These are phyloP conservation scores for Fomitopsis pulvina DNA, from an alignment of 768 basidiomycete species.

Conservation along the genomic window DNA sequence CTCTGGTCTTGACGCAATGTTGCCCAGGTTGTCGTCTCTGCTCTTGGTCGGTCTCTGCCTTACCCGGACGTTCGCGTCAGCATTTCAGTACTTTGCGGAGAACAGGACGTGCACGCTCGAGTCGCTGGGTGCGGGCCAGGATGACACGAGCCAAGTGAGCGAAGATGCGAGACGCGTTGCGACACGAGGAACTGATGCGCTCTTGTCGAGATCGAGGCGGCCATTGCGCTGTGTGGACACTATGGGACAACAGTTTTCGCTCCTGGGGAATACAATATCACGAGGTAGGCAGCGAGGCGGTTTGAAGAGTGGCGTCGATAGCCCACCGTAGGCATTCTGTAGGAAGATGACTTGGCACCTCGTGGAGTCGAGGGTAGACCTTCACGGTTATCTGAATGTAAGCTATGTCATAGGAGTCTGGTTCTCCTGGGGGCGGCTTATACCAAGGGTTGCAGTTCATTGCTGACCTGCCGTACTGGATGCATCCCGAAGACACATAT, in stretches of 20 bases:
- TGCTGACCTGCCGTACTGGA: slow-evolving; percentile 50
- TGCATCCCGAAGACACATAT: slow-evolving; percentile 47
- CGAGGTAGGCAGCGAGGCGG: slow-evolving; percentile 27
- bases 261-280: slow-evolving; percentile 43
- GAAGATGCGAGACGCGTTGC: not conserved
- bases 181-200: not conserved
- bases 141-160: slow-evolving; percentile 20
- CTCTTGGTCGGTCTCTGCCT: not conserved
- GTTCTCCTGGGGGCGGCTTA: not conserved
- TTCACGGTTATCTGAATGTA: slow-evolving; percentile 37
- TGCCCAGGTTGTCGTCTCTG: not conserved
- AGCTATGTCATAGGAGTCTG: slow-evolving; percentile 6
- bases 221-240: slow-evolving; percentile 43
- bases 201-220: slow-evolving; percentile 35
- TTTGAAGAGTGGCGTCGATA: not conserved
- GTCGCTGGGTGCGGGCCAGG: slow-evolving; percentile 17
- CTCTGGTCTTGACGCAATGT: not conserved
- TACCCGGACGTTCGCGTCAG: not conserved
- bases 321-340: not conserved
- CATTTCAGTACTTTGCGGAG: not conserved
- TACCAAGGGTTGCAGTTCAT: slow-evolving; percentile 32
- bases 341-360: slow-evolving; percentile 54
- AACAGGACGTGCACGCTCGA: slow-evolving; percentile 15
- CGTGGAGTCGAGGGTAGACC: slow-evolving; percentile 34
- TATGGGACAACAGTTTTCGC: slow-evolving; percentile 39